Evolutionary conservation across 1,284 basidiomycete species (phyloP).

Genomic region (Cryptococcus wingfieldii): DNA sequence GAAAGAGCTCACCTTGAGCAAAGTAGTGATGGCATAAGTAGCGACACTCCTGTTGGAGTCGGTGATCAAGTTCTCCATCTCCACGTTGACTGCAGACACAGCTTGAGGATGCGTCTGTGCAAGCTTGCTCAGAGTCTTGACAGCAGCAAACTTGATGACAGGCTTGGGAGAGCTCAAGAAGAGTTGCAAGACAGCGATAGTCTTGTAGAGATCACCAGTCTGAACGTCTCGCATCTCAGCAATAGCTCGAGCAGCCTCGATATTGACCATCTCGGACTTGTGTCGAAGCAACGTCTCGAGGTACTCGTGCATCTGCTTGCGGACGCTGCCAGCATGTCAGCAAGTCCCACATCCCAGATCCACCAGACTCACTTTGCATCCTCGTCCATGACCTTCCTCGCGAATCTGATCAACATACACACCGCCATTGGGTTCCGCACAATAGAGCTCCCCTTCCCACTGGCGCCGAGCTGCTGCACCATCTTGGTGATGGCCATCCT

Average conservation of each 20-base stretch:
- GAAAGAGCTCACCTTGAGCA: conserved; percentile 69
- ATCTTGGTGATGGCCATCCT: conserved; percentile 99
- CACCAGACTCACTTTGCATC: conserved; percentile 77
- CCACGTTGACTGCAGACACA: conserved; percentile 91
- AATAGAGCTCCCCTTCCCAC: conserved; percentile 67
- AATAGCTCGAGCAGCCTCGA: conserved; percentile 94
- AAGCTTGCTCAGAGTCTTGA: conserved; percentile 86
- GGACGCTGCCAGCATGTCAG: conserved; percentile 57
- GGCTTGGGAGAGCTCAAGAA: conserved; percentile 92
- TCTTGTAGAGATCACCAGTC: conserved; percentile 71
- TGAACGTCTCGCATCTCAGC: conserved; percentile 90
- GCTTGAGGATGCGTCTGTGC: conserved; percentile 77
- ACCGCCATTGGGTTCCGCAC: conserved; percentile 97
- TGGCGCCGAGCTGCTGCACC: conserved; percentile 91
- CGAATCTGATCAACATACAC: conserved; percentile 98
- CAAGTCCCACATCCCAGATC: neutral
- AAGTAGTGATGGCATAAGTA: conserved; percentile 96
- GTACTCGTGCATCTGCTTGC: conserved; percentile 88
- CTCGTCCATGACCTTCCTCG: conserved; percentile 96
- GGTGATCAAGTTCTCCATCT: conserved; percentile 95
- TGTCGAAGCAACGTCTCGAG: conserved; percentile 94
- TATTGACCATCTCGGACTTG: conserved; percentile 99
- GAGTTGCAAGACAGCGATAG: conserved; percentile 89
- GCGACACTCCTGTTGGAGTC: conserved; percentile 95
- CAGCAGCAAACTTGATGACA: conserved; percentile 94